phyloP scores from a whole-genome alignment of 768 basidiomycete species.

The Strobilomyces echinocephalus region DNA sequence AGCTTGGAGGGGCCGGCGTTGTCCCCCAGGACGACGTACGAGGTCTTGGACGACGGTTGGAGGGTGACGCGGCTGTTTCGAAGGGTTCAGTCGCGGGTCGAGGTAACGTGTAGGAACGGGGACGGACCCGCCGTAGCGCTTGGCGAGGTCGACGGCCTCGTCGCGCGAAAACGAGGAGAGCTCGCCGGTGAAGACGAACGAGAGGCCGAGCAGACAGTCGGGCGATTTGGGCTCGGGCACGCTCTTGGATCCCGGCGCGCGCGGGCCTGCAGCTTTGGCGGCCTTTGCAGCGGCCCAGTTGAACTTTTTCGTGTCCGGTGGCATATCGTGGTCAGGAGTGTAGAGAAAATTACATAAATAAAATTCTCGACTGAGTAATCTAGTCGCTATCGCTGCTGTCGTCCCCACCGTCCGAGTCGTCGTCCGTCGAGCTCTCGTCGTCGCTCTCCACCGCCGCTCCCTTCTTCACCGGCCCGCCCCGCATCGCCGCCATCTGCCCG shows the following conservation, averaged over 20 bases:
- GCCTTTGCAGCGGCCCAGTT: constrained; percentile 55
- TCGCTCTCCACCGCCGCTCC: constrained; percentile 30
- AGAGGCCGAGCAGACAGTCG: constrained; percentile 78
- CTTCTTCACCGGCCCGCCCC: constrained; percentile 81
- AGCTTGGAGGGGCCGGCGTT: constrained; percentile 88
- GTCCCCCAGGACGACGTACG: constrained; percentile 83
- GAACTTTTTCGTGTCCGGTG: constrained; percentile 10
- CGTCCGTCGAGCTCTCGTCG: constrained; percentile 29
- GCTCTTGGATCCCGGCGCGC: constrained; percentile 52
- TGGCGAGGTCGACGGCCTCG: constrained; percentile 81
- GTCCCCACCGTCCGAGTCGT: constrained; percentile 20
- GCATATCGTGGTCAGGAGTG: background rate
- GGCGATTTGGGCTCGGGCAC: constrained; percentile 70
- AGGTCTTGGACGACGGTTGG: constrained; percentile 86
- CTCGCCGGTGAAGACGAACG: constrained; percentile 96
- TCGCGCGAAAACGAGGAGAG: constrained; percentile 82
- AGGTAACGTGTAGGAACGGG: background rate
- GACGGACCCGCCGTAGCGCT: constrained; percentile 87
- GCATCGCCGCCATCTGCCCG: constrained; percentile 97
- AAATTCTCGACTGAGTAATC: no score
- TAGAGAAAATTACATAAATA: no score
- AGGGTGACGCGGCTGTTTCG: constrained; percentile 51
- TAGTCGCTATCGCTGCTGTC: constrained; percentile 29
- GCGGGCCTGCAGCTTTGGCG: constrained; percentile 56
- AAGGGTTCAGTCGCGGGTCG: constrained; percentile 34